phyloP scores from a whole-genome alignment of 1,139 yeast species.

The Lodderomyces metapsilosis region DNA sequence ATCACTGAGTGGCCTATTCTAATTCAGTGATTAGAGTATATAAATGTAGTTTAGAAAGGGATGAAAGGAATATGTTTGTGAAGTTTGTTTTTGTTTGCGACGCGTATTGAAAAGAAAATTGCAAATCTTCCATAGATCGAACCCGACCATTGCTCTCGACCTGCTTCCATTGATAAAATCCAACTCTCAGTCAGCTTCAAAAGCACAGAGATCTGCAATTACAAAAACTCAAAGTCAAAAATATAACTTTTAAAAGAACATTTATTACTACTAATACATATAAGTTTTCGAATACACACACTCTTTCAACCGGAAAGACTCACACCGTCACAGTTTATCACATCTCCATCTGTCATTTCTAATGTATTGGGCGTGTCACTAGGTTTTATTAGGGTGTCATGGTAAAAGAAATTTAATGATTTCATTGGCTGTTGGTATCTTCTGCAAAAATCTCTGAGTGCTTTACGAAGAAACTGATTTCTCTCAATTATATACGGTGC shows the following conservation, averaged over 20 bases:
- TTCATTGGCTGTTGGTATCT: background rate
- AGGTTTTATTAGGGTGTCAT: background rate
- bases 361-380: conserved; percentile 1
- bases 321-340: background rate
- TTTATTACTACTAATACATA: background rate
- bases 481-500: background rate
- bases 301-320: background rate
- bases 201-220: no score
- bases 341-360: conserved; percentile 1
- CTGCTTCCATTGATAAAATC: no score
- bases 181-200: no score
- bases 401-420: background rate
- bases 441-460: background rate
- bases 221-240: no score
- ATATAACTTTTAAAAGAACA: no score
- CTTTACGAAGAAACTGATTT: background rate
- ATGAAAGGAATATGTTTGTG: background rate
- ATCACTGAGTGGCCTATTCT: no score
- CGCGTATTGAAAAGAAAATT: background rate
- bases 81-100: background rate
- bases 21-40: no score
- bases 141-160: no score
- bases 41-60: no score
- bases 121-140: no score
- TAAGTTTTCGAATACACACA: background rate